Evolutionary conservation across 768 basidiomycete genomes (phyloP).

Genomic region (Tubosaeta sp.): DNA sequence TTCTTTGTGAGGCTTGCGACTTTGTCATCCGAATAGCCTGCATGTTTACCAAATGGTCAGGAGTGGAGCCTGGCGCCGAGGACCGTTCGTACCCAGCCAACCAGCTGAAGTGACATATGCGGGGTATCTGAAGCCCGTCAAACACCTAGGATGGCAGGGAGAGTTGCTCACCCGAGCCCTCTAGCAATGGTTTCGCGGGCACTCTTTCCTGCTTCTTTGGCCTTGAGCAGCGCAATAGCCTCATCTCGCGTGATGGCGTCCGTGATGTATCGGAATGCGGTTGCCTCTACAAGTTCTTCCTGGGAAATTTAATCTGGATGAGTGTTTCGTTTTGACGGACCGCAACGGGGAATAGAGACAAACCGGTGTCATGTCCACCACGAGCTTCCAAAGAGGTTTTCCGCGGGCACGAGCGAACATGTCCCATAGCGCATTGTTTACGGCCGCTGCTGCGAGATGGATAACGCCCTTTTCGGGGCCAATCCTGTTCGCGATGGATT

Average conservation of each 20-base stretch:
- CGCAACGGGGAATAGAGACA: constrained; percentile 5
- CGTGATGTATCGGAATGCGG: constrained; percentile 86
- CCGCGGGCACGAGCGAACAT: constrained; percentile 75
- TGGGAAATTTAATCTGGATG: constrained; percentile 23
- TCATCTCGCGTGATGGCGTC: constrained; percentile 92
- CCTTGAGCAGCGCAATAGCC: constrained; percentile 77
- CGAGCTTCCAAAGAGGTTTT: constrained; percentile 92
- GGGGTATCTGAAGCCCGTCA: constrained; percentile 57
- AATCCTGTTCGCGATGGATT: constrained; percentile 48
- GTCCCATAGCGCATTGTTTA: constrained; percentile 94
- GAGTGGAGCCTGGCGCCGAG: neutral
- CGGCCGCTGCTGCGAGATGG: constrained; percentile 82
- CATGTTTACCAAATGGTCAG: constrained; percentile 5
- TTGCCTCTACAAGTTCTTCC: constrained; percentile 75
- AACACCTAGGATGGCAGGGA: neutral
- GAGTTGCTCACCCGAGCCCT: constrained; percentile 50
- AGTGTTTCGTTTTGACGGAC: neutral
- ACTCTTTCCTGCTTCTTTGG: constrained; percentile 69
- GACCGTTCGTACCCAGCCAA: constrained; percentile 62
- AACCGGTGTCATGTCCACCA: constrained; percentile 85
- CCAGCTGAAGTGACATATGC: constrained; percentile 93
- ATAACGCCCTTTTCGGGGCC: constrained; percentile 97
- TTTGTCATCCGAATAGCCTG: constrained; percentile 91
- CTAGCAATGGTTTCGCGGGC: constrained; percentile 74
- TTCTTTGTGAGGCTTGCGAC: constrained; percentile 82